phyloP scores from a whole-genome alignment of 1,284 basidiomycete genomes.

The Ceratorhiza oryzae-sativae region DNA sequence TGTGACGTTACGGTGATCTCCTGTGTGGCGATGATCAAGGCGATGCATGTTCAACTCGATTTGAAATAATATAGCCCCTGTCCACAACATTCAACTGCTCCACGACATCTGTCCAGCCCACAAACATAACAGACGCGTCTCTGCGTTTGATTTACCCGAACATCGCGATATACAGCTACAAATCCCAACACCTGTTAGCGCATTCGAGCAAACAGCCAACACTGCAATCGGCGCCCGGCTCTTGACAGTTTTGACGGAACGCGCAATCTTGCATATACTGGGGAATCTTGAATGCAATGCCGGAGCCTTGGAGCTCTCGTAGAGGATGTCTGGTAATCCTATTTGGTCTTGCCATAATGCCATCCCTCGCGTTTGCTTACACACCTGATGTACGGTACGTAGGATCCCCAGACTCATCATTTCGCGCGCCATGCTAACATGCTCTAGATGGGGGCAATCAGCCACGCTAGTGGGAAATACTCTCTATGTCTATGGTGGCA shows the following conservation, averaged over 20 bases:
- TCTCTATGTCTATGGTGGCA: conserved; percentile 79
- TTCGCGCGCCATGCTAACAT: background rate
- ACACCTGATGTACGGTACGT: conserved; percentile 19
- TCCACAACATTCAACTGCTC: background rate
- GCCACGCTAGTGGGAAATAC: conserved; percentile 64
- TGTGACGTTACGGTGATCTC: conserved; percentile 11
- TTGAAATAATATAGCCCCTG: conserved; percentile 20
- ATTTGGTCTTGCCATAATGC: background rate
- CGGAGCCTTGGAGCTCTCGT: background rate
- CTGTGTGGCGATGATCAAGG: conserved; percentile 22
- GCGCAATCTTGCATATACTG: background rate
- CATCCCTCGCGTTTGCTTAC: conserved; percentile 6
- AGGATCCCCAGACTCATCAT: background rate
- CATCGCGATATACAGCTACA: background rate
- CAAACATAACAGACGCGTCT: background rate
- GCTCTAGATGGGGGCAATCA: conserved; percentile 81
- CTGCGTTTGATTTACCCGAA: background rate
- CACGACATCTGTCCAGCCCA: conserved; percentile 1
- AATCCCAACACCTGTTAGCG: background rate
- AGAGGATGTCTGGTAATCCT: background rate
- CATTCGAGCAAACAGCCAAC: background rate
- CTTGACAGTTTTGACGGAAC: background rate
- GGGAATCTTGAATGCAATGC: background rate
- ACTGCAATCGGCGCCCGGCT: background rate
- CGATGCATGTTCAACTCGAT: conserved; percentile 16